These are phyloP conservation scores for Phyllosticta citrichinensis DNA, from an alignment of 2,329 filamentous ascomycete species.

Conservation along the genomic window DNA sequence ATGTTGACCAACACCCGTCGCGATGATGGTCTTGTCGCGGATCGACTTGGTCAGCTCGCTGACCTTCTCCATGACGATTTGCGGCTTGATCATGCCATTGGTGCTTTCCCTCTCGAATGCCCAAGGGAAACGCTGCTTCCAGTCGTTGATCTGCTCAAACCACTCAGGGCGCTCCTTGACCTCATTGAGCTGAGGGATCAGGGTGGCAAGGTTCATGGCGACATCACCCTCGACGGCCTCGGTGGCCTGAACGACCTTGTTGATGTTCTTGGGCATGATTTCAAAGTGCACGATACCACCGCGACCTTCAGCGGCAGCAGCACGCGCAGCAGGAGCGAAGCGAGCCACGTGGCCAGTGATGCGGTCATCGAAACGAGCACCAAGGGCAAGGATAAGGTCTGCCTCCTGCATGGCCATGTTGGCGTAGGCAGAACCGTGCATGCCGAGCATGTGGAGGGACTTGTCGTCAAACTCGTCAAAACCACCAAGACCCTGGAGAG, in stretches of 20 bases:
- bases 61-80: conserved; percentile 82
- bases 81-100: conserved; percentile 81
- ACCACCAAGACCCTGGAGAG: conserved; percentile 82
- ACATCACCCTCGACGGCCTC: conserved; percentile 94
- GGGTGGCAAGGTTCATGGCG: conserved; percentile 61
- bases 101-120: conserved; percentile 70
- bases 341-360: conserved; percentile 73
- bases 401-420: conserved; percentile 98
- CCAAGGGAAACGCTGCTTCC: conserved; percentile 88
- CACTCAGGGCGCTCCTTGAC: conserved; percentile 65
- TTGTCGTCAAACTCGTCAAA: conserved; percentile 92
- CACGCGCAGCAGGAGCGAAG: conserved; percentile 81
- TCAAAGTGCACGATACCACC: conserved; percentile 97
- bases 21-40: conserved; percentile 77
- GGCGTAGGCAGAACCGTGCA: conserved; percentile 95
- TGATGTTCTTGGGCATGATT: conserved; percentile 99
- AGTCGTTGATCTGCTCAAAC: conserved; percentile 80
- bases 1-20: conserved; percentile 93
- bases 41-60: conserved; percentile 71
- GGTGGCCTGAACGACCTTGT: conserved; percentile 95
- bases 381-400: conserved; percentile 89
- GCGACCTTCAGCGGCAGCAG: conserved; percentile 71
- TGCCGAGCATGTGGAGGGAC: conserved; percentile 94
- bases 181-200: conserved; percentile 61
- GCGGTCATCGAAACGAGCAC: conserved; percentile 91